Conservation (phyloP, 164 flowering plant genomes). For the Vitis labrusca region DNA sequence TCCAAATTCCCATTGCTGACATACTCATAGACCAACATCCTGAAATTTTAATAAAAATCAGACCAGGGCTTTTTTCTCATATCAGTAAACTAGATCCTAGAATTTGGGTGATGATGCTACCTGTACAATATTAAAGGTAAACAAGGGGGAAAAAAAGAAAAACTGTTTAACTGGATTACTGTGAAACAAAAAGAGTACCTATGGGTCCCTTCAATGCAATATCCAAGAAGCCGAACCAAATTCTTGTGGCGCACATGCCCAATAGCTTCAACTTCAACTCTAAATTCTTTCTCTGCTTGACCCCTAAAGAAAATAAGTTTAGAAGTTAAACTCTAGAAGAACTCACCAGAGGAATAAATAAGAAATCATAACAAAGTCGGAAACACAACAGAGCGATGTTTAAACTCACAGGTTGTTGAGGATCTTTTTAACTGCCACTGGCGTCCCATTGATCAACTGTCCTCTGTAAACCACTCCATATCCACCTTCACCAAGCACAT, state of each 20-base stretch:
- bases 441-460: conserved; percentile 57
- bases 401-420: conserved; percentile 66
- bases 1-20: conserved; percentile 75
- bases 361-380: neutral
- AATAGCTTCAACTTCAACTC: conserved; percentile 80
- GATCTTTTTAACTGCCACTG: conserved; percentile 74
- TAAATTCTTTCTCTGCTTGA: conserved; percentile 80
- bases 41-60: conserved; percentile 19
- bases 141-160: too few relatives aligned
- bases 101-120: neutral
- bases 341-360: neutral
- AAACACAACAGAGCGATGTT: neutral
- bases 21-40: conserved; percentile 75
- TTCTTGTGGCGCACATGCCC: conserved; percentile 84
- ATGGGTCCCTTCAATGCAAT: conserved; percentile 71
- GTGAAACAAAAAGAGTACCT: conserved; percentile 26
- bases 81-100: neutral
- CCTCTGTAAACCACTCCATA: conserved; percentile 73
- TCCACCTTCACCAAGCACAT: conserved; percentile 75
- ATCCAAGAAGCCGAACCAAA: conserved; percentile 76
- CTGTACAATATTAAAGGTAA: neutral
- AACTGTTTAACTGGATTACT: too few relatives aligned
- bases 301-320: conserved; percentile 37
- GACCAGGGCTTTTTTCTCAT: neutral
- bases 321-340: neutral